Evolutionary conservation across 164 flowering plant species (phyloP).

Genomic region (Umbilicus rupestris): DNA sequence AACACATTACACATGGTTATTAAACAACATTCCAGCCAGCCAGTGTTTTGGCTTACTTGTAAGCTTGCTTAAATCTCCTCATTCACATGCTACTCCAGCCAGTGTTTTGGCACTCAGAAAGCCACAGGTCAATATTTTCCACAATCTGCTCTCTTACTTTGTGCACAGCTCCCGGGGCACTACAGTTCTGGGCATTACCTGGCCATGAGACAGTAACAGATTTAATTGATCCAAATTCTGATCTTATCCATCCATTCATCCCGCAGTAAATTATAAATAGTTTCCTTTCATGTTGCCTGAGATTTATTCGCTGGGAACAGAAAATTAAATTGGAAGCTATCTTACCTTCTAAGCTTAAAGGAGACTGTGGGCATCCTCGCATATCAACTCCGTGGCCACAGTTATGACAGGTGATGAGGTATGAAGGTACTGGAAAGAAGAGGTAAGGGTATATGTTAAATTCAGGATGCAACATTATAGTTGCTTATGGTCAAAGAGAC

Average conservation of each 20-base stretch:
- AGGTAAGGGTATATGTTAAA: background rate
- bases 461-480: background rate
- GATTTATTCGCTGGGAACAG: background rate
- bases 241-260: too few species aligned
- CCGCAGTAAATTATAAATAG: background rate
- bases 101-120: conserved; percentile 52
- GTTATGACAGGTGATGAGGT: conserved; percentile 62
- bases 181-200: conserved; percentile 66
- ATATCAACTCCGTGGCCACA: conserved; percentile 95
- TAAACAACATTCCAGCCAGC: too few species aligned
- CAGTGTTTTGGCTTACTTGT: too few species aligned
- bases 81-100: conserved; percentile 39
- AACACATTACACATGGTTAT: too few species aligned
- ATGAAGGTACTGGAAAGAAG: conserved; percentile 69
- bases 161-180: conserved; percentile 70
- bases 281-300: background rate
- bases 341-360: conserved; percentile 68
- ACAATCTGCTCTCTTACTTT: conserved; percentile 66
- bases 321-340: background rate
- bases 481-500: too few species aligned
- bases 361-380: conserved; percentile 96
- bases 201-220: conserved; percentile 11
- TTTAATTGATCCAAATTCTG: background rate
- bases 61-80: conserved; percentile 10
- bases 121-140: conserved; percentile 68